These are phyloP conservation scores for Ceratocystis diversiconidia DNA, from an alignment of 2,329 filamentous ascomycete species.

Conservation along the genomic window DNA sequence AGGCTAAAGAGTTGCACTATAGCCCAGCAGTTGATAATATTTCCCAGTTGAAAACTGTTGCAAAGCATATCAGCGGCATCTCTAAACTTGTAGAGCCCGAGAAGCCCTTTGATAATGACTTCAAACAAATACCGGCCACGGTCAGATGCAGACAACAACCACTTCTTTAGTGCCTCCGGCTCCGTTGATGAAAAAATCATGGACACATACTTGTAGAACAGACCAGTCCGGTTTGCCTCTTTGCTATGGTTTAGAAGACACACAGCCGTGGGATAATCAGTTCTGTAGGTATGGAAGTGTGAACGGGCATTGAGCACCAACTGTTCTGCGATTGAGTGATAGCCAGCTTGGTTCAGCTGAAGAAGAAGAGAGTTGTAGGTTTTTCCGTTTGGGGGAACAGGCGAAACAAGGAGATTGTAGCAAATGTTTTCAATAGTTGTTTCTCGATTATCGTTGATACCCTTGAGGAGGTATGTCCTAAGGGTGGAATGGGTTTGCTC, in stretches of 20 bases:
- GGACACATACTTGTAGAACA: constrained; percentile 13
- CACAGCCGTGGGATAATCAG: constrained; percentile 12
- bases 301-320: constrained; percentile 24
- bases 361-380: constrained; percentile 58
- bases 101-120: constrained; percentile 33
- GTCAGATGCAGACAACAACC: neutral
- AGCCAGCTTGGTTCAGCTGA: constrained; percentile 42
- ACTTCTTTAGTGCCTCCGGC: constrained; percentile 5
- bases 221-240: constrained; percentile 14
- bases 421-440: constrained; percentile 33
- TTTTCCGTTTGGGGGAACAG: constrained; percentile 47
- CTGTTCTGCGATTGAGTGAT: constrained; percentile 37
- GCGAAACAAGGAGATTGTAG: constrained; percentile 52
- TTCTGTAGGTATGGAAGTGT: constrained; percentile 15
- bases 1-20: constrained; percentile 30
- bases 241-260: constrained; percentile 15
- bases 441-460: constrained; percentile 7
- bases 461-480: constrained; percentile 12
- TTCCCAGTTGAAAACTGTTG: constrained; percentile 27
- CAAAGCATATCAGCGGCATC: constrained; percentile 33
- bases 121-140: constrained; percentile 27
- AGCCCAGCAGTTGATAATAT: constrained; percentile 24
- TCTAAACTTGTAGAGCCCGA: constrained; percentile 33
- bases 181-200: constrained; percentile 5
- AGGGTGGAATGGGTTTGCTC: constrained; percentile 9